Conservation (phyloP, 106 monocot species). For the Agapanthus africanus region DNA sequence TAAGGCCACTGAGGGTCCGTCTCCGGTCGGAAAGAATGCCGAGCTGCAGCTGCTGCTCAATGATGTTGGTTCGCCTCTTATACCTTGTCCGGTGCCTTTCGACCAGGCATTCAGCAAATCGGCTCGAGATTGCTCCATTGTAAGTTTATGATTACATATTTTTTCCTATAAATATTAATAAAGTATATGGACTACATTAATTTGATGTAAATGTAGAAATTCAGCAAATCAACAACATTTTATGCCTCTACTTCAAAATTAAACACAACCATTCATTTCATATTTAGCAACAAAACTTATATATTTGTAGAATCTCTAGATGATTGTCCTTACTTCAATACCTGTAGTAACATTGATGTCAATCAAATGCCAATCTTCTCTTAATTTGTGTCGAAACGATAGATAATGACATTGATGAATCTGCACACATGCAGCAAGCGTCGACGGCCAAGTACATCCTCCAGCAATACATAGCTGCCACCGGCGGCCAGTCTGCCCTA, state of each 20-base stretch:
- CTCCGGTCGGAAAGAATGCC: conserved; percentile 34
- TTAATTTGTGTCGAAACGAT: not conserved
- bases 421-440: conserved; percentile 36
- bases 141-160: conserved; percentile 14
- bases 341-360: not conserved
- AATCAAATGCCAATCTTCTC: not conserved
- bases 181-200: not conserved
- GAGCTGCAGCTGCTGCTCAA: conserved; percentile 83
- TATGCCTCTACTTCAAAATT: not conserved
- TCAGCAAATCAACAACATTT: not conserved
- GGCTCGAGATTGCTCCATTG: conserved; percentile 77
- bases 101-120: conserved; percentile 45
- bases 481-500: conserved; percentile 52
- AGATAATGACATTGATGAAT: not conserved
- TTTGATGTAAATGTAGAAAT: not conserved
- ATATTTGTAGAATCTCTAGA: no score
- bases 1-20: conserved; percentile 18
- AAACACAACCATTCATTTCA: not conserved
- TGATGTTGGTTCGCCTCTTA: conserved; percentile 80
- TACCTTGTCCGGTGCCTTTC: conserved; percentile 60
- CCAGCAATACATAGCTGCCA: conserved; percentile 65
- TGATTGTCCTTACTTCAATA: no score
- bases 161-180: not conserved
- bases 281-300: no score
- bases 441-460: conserved; percentile 77